A percentile compares a stretch with the other conserved stretches of the same genome.
Evolutionary conservation across 2,329 filamentous ascomycete genomes (phyloP).

Genomic region (Exophiala oligosperma): DNA sequence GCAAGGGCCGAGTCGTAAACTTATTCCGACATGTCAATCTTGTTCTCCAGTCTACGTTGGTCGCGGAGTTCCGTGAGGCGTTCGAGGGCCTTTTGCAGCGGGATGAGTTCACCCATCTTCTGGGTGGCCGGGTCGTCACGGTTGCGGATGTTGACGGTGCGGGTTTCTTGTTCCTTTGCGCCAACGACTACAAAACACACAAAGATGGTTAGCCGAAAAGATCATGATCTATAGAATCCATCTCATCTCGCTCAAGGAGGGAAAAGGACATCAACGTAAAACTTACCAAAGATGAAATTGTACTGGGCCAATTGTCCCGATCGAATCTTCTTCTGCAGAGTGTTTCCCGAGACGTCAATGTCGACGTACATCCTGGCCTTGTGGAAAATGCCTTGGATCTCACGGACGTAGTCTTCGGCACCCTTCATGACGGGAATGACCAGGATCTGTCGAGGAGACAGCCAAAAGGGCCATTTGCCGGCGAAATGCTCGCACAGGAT

Average conservation of each 20-base stretch:
- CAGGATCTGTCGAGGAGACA: slow-evolving; percentile 51
- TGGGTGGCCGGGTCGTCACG: slow-evolving; percentile 63
- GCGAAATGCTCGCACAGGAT: slow-evolving; percentile 53
- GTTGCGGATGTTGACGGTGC: slow-evolving; percentile 64
- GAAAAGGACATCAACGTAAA: too few species aligned
- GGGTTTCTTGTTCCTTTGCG: slow-evolving; percentile 59
- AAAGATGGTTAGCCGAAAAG: neutral
- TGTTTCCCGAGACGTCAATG: slow-evolving; percentile 51
- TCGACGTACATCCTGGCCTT: slow-evolving; percentile 49
- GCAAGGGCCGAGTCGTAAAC: neutral
- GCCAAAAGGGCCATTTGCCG: slow-evolving; percentile 56
- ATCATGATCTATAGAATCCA: too few species aligned
- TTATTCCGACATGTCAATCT: slow-evolving; percentile 27
- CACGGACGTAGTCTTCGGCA: slow-evolving; percentile 50
- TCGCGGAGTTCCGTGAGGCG: slow-evolving; percentile 52
- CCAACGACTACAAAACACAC: slow-evolving; percentile 54
- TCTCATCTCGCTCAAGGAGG: too few species aligned
- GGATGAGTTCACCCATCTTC: slow-evolving; percentile 61
- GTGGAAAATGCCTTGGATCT: slow-evolving; percentile 46
- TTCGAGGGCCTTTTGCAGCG: slow-evolving; percentile 58
- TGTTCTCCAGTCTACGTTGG: slow-evolving; percentile 45
- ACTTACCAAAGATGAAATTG: slow-evolving; percentile 53
- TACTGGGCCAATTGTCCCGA: slow-evolving; percentile 50
- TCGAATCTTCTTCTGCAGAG: slow-evolving; percentile 54
- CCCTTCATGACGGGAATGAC: slow-evolving; percentile 53